Percentiles rank a stretch among this genome's conserved stretches.
phyloP scores from a whole-genome alignment of 345 rosid genomes.

The Balakata baccata region DNA sequence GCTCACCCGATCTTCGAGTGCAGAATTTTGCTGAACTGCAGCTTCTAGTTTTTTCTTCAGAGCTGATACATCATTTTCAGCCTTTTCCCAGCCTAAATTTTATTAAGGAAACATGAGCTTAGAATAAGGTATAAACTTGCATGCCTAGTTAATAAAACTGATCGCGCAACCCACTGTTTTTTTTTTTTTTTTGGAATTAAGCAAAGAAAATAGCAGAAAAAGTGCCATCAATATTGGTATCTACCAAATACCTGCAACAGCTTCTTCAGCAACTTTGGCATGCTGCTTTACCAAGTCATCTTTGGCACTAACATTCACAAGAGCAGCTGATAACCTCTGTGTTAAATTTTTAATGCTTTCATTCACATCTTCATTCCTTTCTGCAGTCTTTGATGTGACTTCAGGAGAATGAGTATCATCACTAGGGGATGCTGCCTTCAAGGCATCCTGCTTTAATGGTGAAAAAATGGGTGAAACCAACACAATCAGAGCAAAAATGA shows the following conservation, averaged over 20 bases:
- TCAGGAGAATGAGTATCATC: slow-evolving; percentile 49
- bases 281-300: slow-evolving; percentile 89
- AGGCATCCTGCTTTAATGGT: slow-evolving; percentile 46
- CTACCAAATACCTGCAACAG: slow-evolving; percentile 61
- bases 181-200: neutral
- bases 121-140: neutral
- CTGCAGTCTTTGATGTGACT: slow-evolving; percentile 41
- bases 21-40: slow-evolving; percentile 41
- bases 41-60: slow-evolving; percentile 73
- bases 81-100: slow-evolving; percentile 88
- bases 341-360: slow-evolving; percentile 51
- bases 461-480: slow-evolving; percentile 12
- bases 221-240: neutral
- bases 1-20: slow-evolving; percentile 64
- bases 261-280: slow-evolving; percentile 95
- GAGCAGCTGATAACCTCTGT: slow-evolving; percentile 69
- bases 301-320: slow-evolving; percentile 62
- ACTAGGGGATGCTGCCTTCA: slow-evolving; percentile 55
- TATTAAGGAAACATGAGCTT: slow-evolving; percentile 1
- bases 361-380: slow-evolving; percentile 42
- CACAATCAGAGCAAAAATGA: neutral
- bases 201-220: neutral
- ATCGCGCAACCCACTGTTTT: neutral
- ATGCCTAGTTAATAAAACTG: neutral
- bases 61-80: slow-evolving; percentile 71